These are phyloP conservation scores for Botryobasidium botryosum DNA, from an alignment of 768 basidiomycete species.

Conservation along the genomic window DNA sequence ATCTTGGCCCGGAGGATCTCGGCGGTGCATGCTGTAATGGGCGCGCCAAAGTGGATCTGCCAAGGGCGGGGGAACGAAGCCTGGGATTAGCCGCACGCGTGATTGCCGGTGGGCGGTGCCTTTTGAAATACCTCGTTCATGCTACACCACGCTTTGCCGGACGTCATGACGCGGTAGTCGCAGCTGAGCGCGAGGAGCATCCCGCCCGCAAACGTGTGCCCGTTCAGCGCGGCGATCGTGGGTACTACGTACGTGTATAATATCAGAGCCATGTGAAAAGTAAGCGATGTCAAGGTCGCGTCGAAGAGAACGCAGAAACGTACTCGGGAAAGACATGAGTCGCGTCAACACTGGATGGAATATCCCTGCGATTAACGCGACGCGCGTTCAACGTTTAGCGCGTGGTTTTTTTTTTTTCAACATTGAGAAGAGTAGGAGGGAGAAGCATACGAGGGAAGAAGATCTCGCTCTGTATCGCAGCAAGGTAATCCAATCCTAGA, in stretches of 20 bases:
- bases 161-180: slow-evolving; percentile 17
- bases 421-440: background rate
- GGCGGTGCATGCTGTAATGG: slow-evolving; percentile 22
- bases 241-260: slow-evolving; percentile 35
- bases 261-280: background rate
- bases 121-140: slow-evolving; percentile 25
- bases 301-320: slow-evolving; percentile 14
- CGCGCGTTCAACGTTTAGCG: too few species aligned
- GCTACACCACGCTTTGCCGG: background rate
- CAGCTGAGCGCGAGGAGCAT: slow-evolving; percentile 26
- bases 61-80: too few species aligned
- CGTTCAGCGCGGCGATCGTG: slow-evolving; percentile 28
- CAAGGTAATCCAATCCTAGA: background rate
- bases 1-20: slow-evolving; percentile 19
- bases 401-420: too few species aligned
- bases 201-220: slow-evolving; percentile 28
- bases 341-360: slow-evolving; percentile 58
- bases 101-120: too few species aligned
- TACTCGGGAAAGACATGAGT: slow-evolving; percentile 62
- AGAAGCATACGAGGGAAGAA: background rate
- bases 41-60: slow-evolving; percentile 23
- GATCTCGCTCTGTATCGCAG: background rate
- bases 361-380: slow-evolving; percentile 33
- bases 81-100: too few species aligned
- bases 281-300: background rate